Base-by-base conservation (phyloP, 345 rosid genomes). In the Corchorus capsularis region DNA sequence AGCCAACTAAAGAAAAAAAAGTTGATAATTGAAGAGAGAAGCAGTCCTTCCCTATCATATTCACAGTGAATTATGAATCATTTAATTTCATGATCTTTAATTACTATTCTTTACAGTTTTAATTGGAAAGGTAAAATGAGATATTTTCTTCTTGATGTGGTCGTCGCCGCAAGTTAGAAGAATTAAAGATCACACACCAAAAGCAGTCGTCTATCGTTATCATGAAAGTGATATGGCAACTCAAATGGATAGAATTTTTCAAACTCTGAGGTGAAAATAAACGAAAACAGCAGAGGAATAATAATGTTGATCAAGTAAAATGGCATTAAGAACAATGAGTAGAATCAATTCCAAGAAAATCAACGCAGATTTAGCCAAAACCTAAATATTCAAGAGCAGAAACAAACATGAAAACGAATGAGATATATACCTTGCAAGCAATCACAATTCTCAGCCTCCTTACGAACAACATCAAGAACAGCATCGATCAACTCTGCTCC, bases 371-470 rank as follows among this genome's bases (percentile, higher is more conserved):
- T 27, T 49, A 12, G 59, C 20, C 22, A 50, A 50, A 69, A 72
- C 20, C 20, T 17, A 56, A 55, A 75, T 52, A 27, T 54, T 19
- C 45, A 62, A 74, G 52, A 77, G 32, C 19, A 53, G 20, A 37
- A 27, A 12, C 47, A 67, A 12, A 27, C 27, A 27, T 27, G 47
- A 45, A 22, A 39, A 27, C 17, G 34, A 70, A 75, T 17, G 35
- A 3, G 10, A 53, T 10, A 14, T 5, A 43, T 80, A 93, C 98
- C 98, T 91, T 94, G 98, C 79, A 94, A 84, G 88, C 98, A 94
- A 84, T 94, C 98, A 60, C 98, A 94, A 77, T 94, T 94, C 91
- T 94, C 98, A 10, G 97, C 94, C 77, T 94, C 98, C 75, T 94
- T 94, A 45, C 98, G 91, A 63, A 94, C 98, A 76, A 94, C 97